A percentile compares a stretch with the other conserved stretches of the same genome.
These are phyloP conservation scores for Talaromyces trachyspermus DNA, from an alignment of 495 filamentous ascomycete genomes.

Conservation along the genomic window DNA sequence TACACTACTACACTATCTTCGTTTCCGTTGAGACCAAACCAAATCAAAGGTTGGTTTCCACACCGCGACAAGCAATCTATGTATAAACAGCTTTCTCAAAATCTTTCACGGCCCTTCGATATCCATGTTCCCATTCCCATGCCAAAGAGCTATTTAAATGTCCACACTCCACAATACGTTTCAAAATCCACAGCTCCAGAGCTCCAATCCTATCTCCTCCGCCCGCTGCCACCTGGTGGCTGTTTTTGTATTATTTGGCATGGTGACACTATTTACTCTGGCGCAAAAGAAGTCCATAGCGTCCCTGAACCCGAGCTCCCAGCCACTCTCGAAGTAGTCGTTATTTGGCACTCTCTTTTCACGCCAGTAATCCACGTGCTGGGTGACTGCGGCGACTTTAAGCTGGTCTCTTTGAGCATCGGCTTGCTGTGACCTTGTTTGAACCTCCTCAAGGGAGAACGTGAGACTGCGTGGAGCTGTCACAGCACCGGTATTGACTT, in stretches of 20 bases:
- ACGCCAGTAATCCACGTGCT: slow-evolving; percentile 41
- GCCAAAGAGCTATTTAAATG: slow-evolving; percentile 27
- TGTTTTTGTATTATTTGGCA: no score
- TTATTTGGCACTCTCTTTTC: no score
- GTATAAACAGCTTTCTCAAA: slow-evolving; percentile 29
- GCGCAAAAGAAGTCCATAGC: slow-evolving; percentile 38
- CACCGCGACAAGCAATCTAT: no score
- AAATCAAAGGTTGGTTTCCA: no score
- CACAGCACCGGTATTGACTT: slow-evolving; percentile 33
- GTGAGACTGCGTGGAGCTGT: slow-evolving; percentile 24
- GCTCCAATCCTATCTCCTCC: slow-evolving; percentile 42
- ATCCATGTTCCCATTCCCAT: slow-evolving; percentile 48
- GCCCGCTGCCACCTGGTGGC: not conserved
- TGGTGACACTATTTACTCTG: slow-evolving; percentile 13
- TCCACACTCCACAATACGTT: slow-evolving; percentile 41
- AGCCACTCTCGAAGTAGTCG: slow-evolving; percentile 42
- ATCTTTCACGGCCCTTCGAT: slow-evolving; percentile 35
- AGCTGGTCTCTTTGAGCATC: slow-evolving; percentile 20
- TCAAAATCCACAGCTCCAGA: slow-evolving; percentile 45
- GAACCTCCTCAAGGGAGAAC: slow-evolving; percentile 24
- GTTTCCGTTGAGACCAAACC: no score
- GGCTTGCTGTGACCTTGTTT: slow-evolving; percentile 21
- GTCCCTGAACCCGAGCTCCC: slow-evolving; percentile 46
- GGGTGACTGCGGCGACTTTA: slow-evolving; percentile 17
- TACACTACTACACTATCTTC: not conserved